These are phyloP conservation scores for Clonostachys sp. DNA, from an alignment of 2,329 filamentous ascomycete species.

Conservation along the genomic window DNA sequence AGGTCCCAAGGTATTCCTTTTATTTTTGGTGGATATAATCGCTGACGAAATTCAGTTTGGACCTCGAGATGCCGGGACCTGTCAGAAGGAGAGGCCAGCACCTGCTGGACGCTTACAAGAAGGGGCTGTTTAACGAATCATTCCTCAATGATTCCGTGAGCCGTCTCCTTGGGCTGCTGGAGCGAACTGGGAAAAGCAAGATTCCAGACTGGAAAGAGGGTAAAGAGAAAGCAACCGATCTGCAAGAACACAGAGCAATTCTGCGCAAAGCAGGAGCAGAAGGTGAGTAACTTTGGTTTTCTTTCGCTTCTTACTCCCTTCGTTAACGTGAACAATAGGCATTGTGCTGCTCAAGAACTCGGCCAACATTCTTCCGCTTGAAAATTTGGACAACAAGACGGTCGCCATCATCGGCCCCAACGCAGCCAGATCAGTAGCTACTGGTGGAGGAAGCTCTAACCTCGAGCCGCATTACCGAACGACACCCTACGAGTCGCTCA, in stretches of 20 bases:
- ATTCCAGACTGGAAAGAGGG: not conserved
- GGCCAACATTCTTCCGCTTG: conserved; percentile 43
- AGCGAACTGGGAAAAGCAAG: not conserved
- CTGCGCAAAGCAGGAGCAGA: not conserved
- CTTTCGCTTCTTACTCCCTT: not conserved
- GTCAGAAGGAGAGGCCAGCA: not conserved
- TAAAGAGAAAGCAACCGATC: not conserved
- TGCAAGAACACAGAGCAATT: not conserved
- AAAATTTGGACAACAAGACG: conserved; percentile 48
- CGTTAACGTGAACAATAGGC: conserved; percentile 8
- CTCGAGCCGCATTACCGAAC: conserved; percentile 42
- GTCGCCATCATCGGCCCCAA: conserved; percentile 73
- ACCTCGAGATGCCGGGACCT: not conserved
- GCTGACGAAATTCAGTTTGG: not conserved
- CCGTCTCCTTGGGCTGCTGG: not conserved
- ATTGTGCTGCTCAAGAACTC: conserved; percentile 58
- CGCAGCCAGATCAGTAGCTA: conserved; percentile 66
- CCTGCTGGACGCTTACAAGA: not conserved
- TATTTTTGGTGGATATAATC: not conserved
- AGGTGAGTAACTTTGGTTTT: not conserved
- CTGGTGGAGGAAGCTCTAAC: conserved; percentile 28
- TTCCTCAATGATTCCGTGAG: not conserved
- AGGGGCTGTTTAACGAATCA: not conserved
- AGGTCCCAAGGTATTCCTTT: not conserved
- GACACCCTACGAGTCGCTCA: conserved; percentile 66